Base-by-base conservation (phyloP, 2,329 filamentous ascomycete genomes). In the Talaromyces sp. region DNA sequence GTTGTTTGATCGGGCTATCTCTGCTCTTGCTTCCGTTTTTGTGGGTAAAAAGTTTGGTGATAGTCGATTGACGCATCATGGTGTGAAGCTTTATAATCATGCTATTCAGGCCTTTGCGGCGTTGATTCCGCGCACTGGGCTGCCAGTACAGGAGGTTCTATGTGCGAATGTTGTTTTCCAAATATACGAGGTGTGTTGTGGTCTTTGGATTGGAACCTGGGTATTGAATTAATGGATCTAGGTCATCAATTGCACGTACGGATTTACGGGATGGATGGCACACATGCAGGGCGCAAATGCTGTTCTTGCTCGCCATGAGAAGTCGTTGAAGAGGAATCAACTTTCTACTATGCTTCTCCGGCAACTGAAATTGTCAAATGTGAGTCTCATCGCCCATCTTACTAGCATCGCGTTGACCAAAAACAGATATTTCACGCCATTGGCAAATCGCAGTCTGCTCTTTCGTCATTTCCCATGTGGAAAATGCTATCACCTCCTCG, bases 241-340 rank as follows among this genome's bases (percentile, higher is more conserved):
- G 56, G 10, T 59, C 3, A 54, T 59, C 11, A 54, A 57, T 24
- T 57, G 42, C n/a, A 52, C 56, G 8, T 52, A 54, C 11, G 56
- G 54, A 16, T 59, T 59, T 20, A 33, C 46, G 8, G 56, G 49
- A 9, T 59, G 54, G 56, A 59, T 51, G 47, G 54, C 56, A 43
- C 56, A 59, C 27, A 51, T 59, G 56, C 48, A 59, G 42, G 54
- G 56, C 9, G 56, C 57, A 33, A 60, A 60, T 54, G 55, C 48
- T 6, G 48, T 60, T 7, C 48, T 58, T 6, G 50, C 55, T 36
- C 57, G 36, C 29, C 45, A 60, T 50, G 33, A 48, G 20, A 47
- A 52, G n/a, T 48, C 17, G 2, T 29, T 60, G 14, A 37, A 50
- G 35, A 40, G 35, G 9, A 50, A 56, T 32, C 36, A 55, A 16